Conservation (phyloP, 495 filamentous ascomycete species). For the Elaphomyces granulatus region DNA sequence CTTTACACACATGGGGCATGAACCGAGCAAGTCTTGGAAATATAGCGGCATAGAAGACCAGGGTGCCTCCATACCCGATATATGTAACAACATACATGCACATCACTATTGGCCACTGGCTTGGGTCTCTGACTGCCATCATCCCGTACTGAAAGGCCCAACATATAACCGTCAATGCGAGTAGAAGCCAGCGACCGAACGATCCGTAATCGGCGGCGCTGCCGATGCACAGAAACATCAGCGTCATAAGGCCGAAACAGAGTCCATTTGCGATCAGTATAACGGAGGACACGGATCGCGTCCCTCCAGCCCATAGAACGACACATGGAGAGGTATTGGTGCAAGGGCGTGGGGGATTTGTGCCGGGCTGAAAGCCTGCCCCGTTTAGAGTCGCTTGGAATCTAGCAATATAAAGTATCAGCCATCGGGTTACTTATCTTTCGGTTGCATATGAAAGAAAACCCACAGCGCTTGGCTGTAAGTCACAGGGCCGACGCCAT, state of each 20-base stretch:
- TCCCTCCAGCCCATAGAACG: conserved; percentile 31
- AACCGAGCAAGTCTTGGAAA: conserved; percentile 34
- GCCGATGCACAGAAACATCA: conserved; percentile 35
- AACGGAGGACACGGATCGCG: conserved; percentile 30
- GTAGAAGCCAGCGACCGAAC: conserved; percentile 35
- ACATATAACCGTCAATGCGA: conserved; percentile 31
- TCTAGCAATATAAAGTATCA: too few relatives aligned
- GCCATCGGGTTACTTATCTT: too few relatives aligned
- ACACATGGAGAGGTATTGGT: conserved; percentile 31
- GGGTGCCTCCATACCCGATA: conserved; percentile 31
- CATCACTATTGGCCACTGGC: conserved; percentile 36
- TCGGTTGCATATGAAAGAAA: too few relatives aligned
- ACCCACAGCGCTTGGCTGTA: conserved; percentile 33
- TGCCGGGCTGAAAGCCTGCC: conserved; percentile 29
- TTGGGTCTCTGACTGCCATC: conserved; percentile 28
- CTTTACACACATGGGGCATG: conserved; percentile 34
- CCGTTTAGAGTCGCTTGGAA: conserved; percentile 35
- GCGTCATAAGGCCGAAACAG: conserved; percentile 36
- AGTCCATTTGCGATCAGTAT: conserved; percentile 36
- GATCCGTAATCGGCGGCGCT: conserved; percentile 37
- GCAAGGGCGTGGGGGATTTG: conserved; percentile 25
- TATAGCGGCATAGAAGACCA: conserved; percentile 36
- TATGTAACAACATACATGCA: conserved; percentile 34
- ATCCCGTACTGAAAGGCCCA: conserved; percentile 36
- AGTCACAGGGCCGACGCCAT: conserved; percentile 34